These are phyloP conservation scores for Gremmenia infestans DNA, from an alignment of 2,329 filamentous ascomycete species.

Conservation along the genomic window DNA sequence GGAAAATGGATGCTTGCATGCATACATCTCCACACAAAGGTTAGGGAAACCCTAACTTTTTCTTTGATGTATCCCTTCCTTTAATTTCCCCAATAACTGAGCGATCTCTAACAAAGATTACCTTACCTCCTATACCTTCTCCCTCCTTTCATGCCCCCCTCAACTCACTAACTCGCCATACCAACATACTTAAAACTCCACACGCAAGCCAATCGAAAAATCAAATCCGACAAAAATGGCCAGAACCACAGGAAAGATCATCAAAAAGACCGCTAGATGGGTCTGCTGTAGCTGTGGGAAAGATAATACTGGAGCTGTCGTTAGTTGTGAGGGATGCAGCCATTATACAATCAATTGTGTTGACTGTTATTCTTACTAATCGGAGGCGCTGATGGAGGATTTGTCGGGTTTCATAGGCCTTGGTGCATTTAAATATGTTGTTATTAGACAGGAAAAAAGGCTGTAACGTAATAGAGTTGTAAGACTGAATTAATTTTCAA, in stretches of 20 bases:
- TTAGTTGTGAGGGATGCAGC: background rate
- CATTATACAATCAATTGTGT: slow-evolving; percentile 1
- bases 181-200: background rate
- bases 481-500: background rate
- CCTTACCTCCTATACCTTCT: too few species aligned
- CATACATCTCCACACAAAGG: too few species aligned
- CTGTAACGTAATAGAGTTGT: background rate
- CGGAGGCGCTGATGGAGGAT: background rate
- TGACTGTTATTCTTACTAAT: background rate
- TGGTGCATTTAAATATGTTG: background rate
- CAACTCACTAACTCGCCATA: background rate
- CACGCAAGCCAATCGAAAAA: background rate
- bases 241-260: background rate
- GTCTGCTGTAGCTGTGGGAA: background rate
- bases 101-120: too few species aligned
- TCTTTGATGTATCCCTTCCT: too few species aligned
- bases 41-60: too few species aligned
- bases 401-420: background rate
- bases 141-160: background rate
- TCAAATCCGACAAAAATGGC: background rate
- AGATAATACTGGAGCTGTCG: slow-evolving; percentile 3
- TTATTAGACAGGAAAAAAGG: background rate
- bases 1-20: too few species aligned
- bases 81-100: too few species aligned
- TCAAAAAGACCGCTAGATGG: background rate